Evolutionary conservation across 108 stramenopile genomes (phyloP), one percentile per base, ranked within the genome.

Genomic region (Pseudonitzschia pungens): DNA sequence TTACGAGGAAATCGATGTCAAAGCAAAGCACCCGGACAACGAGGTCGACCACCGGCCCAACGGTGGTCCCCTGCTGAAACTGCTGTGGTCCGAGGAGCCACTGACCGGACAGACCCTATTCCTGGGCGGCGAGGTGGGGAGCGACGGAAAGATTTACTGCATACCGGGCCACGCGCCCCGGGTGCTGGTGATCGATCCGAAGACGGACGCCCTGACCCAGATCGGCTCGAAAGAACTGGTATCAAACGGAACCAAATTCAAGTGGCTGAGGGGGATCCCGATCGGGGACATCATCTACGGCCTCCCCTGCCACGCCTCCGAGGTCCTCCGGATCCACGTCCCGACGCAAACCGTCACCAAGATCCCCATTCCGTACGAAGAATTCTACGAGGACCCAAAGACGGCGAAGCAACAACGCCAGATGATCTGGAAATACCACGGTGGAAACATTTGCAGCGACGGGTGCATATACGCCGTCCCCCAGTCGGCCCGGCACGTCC

Each of bases 401-500:
- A 14, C 45, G 21, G 70, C 83, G 81, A 48, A 68, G 64, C 26
- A 69, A 57, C 59, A 90, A 78, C 75, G 80, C 42, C 64, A 81
- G 28, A 64, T 66, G 58, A 69, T 65, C 42, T 94, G 93, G 96
- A 91, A 93, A 70, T 96, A 90, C 70, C 96, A 96, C 65, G 95
- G 95, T 10, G 95, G 96, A 26, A 69, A 77, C 51, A 69, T 93
- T 18, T 78, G 79, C 48, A 71, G 75, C 40, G 91, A 93, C 70
- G 80, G 81, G 10, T 90, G 87, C 51, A 92, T 96, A 20, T 96
- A 93, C 66, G 89, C 87, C 66, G 90, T 96, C 40, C 96, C 96
- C 0, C 92, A 94, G 73, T 71, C 70, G 12, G 87, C 93, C 11
- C 48, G 53, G 33, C 70, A 84, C 31, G 93, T 96, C 0, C 65